Conservation (phyloP, 345 rosid genomes). For the Lumnitzera racemosa region DNA sequence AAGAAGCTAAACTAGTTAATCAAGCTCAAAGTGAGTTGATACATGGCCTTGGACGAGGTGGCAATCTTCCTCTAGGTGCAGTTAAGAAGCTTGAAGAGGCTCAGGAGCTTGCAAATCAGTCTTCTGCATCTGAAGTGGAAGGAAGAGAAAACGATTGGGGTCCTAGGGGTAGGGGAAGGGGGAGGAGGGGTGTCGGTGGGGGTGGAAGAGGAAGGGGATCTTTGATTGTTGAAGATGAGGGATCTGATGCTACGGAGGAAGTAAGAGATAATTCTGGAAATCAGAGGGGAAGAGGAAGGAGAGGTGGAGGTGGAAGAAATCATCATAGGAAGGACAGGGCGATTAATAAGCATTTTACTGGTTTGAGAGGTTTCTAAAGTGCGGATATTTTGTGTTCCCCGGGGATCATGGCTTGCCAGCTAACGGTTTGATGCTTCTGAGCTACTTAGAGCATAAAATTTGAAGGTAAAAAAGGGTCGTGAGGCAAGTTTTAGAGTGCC, state of each 20-base stretch:
- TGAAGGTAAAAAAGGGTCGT: too few species aligned
- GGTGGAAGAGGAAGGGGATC: slow-evolving; percentile 9
- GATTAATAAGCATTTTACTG: slow-evolving; percentile 62
- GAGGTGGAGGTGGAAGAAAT: slow-evolving; percentile 41
- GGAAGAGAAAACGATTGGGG: slow-evolving; percentile 34
- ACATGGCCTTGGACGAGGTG: slow-evolving; percentile 84
- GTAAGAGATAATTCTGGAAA: slow-evolving; percentile 7
- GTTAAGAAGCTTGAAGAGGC: slow-evolving; percentile 52
- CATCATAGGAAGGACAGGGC: slow-evolving; percentile 61
- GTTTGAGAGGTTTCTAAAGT: slow-evolving; percentile 48
- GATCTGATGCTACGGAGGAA: slow-evolving; percentile 2
- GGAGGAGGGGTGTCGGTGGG: slow-evolving; percentile 16
- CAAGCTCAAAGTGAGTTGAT: slow-evolving; percentile 62
- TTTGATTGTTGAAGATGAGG: not conserved
- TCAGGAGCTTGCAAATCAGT: slow-evolving; percentile 23
- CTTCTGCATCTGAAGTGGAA: slow-evolving; percentile 28
- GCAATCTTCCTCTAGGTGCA: slow-evolving; percentile 77
- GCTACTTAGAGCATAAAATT: not conserved
- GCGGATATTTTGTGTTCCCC: not conserved
- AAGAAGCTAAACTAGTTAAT: slow-evolving; percentile 57
- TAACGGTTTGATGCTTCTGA: too few species aligned
- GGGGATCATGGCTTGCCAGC: not conserved
- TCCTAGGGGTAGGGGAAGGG: slow-evolving; percentile 52
- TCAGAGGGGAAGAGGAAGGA: slow-evolving; percentile 15
- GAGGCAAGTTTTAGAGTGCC: too few species aligned